These are phyloP conservation scores for Exophiala calicioides DNA, from an alignment of 2,329 filamentous ascomycete species.

Conservation along the genomic window DNA sequence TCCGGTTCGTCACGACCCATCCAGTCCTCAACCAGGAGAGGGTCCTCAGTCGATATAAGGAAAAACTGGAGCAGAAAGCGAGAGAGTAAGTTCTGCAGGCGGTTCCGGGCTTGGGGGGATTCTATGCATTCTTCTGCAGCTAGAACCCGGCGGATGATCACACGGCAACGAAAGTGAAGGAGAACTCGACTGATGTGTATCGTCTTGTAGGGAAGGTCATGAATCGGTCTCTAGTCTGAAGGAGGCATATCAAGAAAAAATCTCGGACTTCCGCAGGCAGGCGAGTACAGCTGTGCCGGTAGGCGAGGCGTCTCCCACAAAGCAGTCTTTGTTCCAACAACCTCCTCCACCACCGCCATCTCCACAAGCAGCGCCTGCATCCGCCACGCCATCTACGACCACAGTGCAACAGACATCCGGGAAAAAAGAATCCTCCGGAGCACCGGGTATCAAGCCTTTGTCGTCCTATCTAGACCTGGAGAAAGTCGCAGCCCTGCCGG, in stretches of 20 bases:
- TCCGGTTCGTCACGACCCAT: constrained; percentile 84
- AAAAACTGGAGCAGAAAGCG: constrained; percentile 82
- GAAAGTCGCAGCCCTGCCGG: constrained; percentile 71
- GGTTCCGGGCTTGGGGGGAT: background rate
- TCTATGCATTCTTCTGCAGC: background rate
- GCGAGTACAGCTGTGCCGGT: constrained; percentile 52
- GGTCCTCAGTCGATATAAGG: constrained; percentile 80
- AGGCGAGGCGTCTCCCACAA: constrained; percentile 33
- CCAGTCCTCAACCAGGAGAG: constrained; percentile 64
- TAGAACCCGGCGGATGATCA: background rate
- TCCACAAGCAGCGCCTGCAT: constrained; percentile 40
- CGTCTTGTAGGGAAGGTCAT: constrained; percentile 60
- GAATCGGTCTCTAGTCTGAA: constrained; percentile 63
- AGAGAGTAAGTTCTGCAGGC: constrained; percentile 54
- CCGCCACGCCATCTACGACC: constrained; percentile 39
- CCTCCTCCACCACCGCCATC: constrained; percentile 40
- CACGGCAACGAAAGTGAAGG: no score
- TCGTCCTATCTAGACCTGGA: constrained; percentile 73
- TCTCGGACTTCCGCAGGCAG: constrained; percentile 67
- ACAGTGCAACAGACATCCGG: constrained; percentile 50
- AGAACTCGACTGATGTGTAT: constrained; percentile 22
- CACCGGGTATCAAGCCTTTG: constrained; percentile 62
- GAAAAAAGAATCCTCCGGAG: constrained; percentile 10
- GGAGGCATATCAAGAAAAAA: constrained; percentile 81
- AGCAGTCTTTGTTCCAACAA: constrained; percentile 29